Percentiles rank a stretch among this genome's conserved stretches.
These are phyloP conservation scores for Tieghemostelium lacteum DNA, from an alignment of 78 protist genomes.

Conservation along the genomic window DNA sequence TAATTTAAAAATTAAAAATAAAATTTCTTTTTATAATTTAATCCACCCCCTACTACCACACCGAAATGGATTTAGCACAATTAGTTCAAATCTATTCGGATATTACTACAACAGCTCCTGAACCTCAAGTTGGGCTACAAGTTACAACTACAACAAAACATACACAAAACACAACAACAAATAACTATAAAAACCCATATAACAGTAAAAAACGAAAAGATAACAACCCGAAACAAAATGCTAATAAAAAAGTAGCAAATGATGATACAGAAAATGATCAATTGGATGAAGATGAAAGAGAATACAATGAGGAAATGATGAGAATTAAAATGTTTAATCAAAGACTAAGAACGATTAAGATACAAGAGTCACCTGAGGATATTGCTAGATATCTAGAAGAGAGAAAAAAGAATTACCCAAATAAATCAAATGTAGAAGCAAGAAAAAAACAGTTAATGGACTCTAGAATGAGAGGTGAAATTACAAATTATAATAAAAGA, in stretches of 20 bases:
- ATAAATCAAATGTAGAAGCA: constrained; percentile 26
- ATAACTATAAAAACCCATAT: constrained; percentile 12
- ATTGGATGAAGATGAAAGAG: constrained; percentile 27
- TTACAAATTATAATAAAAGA: neutral
- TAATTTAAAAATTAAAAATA: too few species aligned
- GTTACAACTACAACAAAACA: neutral
- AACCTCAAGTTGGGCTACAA: neutral
- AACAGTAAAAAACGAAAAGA: constrained; percentile 32
- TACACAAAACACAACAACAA: neutral
- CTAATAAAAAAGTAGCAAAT: neutral
- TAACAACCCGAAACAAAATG: neutral
- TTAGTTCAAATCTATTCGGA: constrained; percentile 27
- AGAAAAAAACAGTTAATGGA: neutral
- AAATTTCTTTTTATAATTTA: too few species aligned
- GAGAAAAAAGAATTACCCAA: constrained; percentile 60
- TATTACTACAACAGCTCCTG: neutral
- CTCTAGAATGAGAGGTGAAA: neutral
- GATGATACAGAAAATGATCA: neutral
- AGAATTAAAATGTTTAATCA: constrained; percentile 61
- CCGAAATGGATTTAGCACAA: constrained; percentile 41
- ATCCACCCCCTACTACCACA: too few species aligned
- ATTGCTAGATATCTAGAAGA: constrained; percentile 70
- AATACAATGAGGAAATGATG: constrained; percentile 41
- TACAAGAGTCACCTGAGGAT: constrained; percentile 64
- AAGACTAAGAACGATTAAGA: constrained; percentile 48